Evolutionary conservation across 2,329 filamentous ascomycete genomes (phyloP), one percentile per base, ranked within the genome.

Genomic region (Monosporascus sp.): DNA sequence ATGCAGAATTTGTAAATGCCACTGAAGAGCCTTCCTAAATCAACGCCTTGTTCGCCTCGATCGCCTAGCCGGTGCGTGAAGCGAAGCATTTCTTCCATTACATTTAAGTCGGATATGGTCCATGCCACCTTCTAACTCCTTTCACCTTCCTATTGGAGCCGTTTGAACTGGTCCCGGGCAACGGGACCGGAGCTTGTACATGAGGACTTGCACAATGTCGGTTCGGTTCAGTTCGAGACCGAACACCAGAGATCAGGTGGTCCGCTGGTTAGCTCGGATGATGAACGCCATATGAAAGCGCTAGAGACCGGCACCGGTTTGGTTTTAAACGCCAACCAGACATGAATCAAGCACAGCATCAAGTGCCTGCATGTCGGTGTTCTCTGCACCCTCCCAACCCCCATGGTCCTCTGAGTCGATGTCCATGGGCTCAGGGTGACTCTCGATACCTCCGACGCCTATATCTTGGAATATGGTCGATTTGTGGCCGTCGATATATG

Each of bases 311-410:
- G 19, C 27, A 20, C 22, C 45, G 19, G 17, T 22, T 37, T 31
- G 31, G 75, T 43, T 71, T 73, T 53, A 67, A 22, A 59, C 53
- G 47, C 77, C 78, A 7, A 76, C 74, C 37, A 84, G 68, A 55
- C 78, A 79, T 3, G 79, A 80, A 55, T 84, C 81, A 49, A 87
- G 71, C 17, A 86, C 73, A 41, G 68, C 71, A 59, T 86, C 78
- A 26, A 87, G 72, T 52, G 75, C 69, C 48, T 76, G 71, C 60
- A 74, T 74, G 57, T 86, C 82, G 31, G 73, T 68, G 3, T 61
- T 58, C 48, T 80, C 78, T 40, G 78, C 78, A 3, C 85, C 85
- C 48, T 86, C 83, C 85, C 85, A 88, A 59, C 75, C 75, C n/a
- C 51, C 52, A 49, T 58, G 56, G 9, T 67, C 65, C 38, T 84